Base-by-base conservation (phyloP, 441 rosid species). In the Adansonia gregorii region DNA sequence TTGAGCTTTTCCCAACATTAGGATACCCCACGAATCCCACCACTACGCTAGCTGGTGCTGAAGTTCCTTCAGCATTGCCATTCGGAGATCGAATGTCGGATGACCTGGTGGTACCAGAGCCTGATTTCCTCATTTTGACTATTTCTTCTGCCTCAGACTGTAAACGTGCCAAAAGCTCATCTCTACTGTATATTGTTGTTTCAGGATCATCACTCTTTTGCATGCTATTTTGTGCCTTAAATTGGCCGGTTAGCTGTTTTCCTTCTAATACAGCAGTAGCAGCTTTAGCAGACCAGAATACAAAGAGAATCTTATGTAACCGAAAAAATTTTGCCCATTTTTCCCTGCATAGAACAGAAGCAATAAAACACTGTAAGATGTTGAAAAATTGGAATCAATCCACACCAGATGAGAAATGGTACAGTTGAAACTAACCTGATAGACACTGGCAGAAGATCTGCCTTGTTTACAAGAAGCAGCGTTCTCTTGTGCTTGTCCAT, bases 201-300 rank as follows among this genome's bases (percentile, higher is more conserved):
- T 88, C 88, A 24, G 86, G 84, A 78, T 89, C 84, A 55, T 91
- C 90, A 45, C 54, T 73, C 78, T 78, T 70, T 52, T 83, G 84
- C 60, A 31, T 75, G 64, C 74, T 71, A 79, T 55, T 73, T 55
- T 82, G 79, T n/a, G 27, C 63, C 64, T 70, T 76, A 89, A 87
- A 80, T 15, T 78, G 79, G 69, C 79, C 79, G 66, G 81, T 69
- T n/a, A 88, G 80, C 60, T 65, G 76, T 88, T 91, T 93, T 67
- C 97, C 97, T 85, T 92, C 95, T 68, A 92, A 77, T 14, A 76
- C 86, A 79, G 93, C 94, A 59, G 93, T 78, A 78, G 97, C 95
- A 81, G 93, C 97, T 90, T 92, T 95, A 27, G 99, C 98, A 63
- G 99, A 93, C 97, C 98, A 95, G 87, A 93, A 95, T n/a, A 93